Conservation (phyloP, 2,329 filamentous ascomycete species). For the Colletotrichum brevisporum region DNA sequence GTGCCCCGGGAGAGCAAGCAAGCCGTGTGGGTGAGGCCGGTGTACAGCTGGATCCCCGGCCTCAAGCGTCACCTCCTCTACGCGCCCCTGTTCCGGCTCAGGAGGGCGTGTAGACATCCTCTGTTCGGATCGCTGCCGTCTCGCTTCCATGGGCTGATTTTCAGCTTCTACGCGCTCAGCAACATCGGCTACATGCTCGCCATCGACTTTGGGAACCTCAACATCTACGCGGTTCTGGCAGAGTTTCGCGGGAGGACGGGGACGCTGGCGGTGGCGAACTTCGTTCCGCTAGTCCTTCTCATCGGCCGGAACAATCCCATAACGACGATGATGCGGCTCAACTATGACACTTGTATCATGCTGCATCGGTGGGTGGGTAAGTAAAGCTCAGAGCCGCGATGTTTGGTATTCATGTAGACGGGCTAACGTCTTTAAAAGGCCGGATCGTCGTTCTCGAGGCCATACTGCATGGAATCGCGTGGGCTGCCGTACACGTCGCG, state of each 20-base stretch:
- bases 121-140: constrained; percentile 1
- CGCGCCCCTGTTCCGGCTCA: neutral
- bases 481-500: constrained; percentile 5
- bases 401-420: neutral
- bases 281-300: constrained; percentile 58
- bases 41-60: neutral
- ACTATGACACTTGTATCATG: constrained; percentile 58
- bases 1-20: neutral
- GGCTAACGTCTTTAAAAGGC: neutral
- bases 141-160: constrained; percentile 45
- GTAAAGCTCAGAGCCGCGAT: neutral
- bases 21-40: neutral
- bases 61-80: constrained; percentile 1
- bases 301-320: constrained; percentile 59
- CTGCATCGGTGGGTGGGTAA: constrained; percentile 11
- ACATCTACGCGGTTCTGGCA: constrained; percentile 37
- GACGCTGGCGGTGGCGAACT: constrained; percentile 57
- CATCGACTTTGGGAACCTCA: constrained; percentile 44
- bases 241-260: constrained; percentile 56
- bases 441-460: neutral
- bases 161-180: constrained; percentile 46
- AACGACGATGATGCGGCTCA: constrained; percentile 56
- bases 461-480: neutral
- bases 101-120: neutral
- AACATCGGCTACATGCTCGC: constrained; percentile 48